Conservation (phyloP, 2,329 filamentous ascomycete species). For the Pseudopithomyces maydicus region DNA sequence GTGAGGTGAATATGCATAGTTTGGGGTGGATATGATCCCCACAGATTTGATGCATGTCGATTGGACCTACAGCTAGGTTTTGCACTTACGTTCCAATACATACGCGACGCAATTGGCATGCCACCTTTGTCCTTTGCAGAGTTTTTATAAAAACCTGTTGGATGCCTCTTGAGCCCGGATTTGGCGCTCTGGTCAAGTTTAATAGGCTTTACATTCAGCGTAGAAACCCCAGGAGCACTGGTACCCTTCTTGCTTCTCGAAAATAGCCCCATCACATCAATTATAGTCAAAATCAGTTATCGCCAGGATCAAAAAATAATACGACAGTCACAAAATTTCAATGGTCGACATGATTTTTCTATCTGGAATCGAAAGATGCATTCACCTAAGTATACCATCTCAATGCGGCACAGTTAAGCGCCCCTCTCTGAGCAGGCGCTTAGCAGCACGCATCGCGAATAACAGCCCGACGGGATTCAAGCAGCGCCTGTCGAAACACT, state of each 20-base stretch:
- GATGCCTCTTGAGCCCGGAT: not conserved
- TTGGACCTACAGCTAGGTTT: no score
- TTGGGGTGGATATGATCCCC: no score
- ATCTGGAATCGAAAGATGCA: not conserved
- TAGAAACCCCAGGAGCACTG: not conserved
- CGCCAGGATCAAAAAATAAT: no score
- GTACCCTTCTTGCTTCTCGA: not conserved
- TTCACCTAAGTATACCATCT: not conserved
- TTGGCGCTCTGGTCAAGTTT: not conserved
- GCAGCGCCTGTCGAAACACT: not conserved
- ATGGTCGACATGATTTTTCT: not conserved
- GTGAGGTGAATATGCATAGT: no score
- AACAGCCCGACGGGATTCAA: not conserved
- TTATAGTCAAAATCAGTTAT: no score
- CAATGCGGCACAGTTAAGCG: conserved; percentile 1
- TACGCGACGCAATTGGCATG: not conserved
- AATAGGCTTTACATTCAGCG: not conserved
- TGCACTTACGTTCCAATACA: conserved; percentile 5
- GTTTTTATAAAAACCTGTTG: not conserved
- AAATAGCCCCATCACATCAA: not conserved
- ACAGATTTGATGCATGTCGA: no score
- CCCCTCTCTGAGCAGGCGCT: not conserved
- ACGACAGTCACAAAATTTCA: not conserved
- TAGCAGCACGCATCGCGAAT: not conserved
- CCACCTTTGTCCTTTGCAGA: not conserved